phyloP scores from a whole-genome alignment of 1,284 basidiomycete genomes.

The Apiotrichum veenhuisii region DNA sequence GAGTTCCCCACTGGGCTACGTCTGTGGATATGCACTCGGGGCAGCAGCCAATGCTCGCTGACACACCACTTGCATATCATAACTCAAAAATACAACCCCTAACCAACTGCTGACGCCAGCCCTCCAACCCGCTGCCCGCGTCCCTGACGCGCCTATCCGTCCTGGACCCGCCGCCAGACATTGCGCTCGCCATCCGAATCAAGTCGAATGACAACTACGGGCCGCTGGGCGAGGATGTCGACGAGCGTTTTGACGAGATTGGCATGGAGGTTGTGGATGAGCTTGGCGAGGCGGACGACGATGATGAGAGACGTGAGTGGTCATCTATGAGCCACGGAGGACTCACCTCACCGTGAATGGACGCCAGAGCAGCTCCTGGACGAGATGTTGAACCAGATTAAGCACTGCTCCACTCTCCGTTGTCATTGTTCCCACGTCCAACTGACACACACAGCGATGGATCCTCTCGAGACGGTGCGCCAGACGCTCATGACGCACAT shows the following conservation, averaged over 20 bases:
- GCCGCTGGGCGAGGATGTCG: constrained; percentile 3
- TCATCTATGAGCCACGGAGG: too few species aligned
- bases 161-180: constrained; percentile 33
- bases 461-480: constrained; percentile 33
- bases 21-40: too few species aligned
- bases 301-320: constrained; percentile 42
- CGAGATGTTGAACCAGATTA: too few species aligned
- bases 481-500: constrained; percentile 46
- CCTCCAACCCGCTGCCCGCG: constrained; percentile 27
- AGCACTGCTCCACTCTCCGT: too few species aligned
- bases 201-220: background rate
- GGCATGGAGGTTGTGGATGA: constrained; percentile 45
- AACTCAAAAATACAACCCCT: too few species aligned
- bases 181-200: constrained; percentile 33
- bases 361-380: too few species aligned
- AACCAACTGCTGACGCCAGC: constrained; percentile 3
- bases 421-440: too few species aligned
- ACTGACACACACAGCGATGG: constrained; percentile 22
- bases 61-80: too few species aligned
- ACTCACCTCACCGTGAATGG: too few species aligned
- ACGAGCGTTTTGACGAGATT: constrained; percentile 37
- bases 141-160: constrained; percentile 27
- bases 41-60: too few species aligned
- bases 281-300: constrained; percentile 28
- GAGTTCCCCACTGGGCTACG: too few species aligned